Evolutionary conservation across 192 early-diverging fungal genomes (phyloP).

Genomic region (Gaertneriomyces semiglobifer): DNA sequence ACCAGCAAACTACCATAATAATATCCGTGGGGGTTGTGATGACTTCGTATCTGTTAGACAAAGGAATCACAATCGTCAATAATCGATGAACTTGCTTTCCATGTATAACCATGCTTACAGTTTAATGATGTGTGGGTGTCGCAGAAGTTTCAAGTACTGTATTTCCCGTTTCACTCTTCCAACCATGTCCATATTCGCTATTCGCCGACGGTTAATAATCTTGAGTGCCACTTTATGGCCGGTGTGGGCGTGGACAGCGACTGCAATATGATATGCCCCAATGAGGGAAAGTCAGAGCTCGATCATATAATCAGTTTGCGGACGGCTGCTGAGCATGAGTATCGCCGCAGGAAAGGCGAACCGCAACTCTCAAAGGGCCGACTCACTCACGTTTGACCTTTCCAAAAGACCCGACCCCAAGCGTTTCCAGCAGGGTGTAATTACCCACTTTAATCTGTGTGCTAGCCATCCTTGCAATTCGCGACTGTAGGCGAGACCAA

Average conservation of each 20-base stretch:
- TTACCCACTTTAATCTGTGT: conserved; percentile 68
- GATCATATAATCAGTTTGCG: too few relatives aligned
- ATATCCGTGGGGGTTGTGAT: conserved; percentile 95
- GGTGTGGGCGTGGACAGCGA: conserved; percentile 93
- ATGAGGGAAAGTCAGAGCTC: too few relatives aligned
- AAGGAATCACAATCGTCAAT: not conserved
- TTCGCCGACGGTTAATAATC: conserved; percentile 88
- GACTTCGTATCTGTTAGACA: conserved; percentile 77
- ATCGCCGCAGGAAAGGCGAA: not conserved
- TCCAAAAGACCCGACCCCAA: conserved; percentile 95
- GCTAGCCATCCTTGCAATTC: conserved; percentile 31
- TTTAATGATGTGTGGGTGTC: conserved; percentile 99
- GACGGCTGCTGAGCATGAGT: too few relatives aligned
- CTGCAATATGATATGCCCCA: conserved; percentile 40
- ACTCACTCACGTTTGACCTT: conserved; percentile 89
- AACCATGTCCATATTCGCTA: conserved; percentile 93
- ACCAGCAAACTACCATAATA: conserved; percentile 78
- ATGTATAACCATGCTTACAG: conserved; percentile 53
- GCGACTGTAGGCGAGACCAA: too few relatives aligned
- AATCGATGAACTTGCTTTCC: too few relatives aligned
- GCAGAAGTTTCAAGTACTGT: conserved; percentile 88
- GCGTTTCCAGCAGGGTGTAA: conserved; percentile 91
- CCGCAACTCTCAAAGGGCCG: not conserved
- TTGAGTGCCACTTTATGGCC: conserved; percentile 96
- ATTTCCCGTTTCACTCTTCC: conserved; percentile 95